A percentile compares a stretch with the other conserved stretches of the same genome.
phyloP scores from a whole-genome alignment of 176 grass and related monocot species.

The Lolium multiflorum region DNA sequence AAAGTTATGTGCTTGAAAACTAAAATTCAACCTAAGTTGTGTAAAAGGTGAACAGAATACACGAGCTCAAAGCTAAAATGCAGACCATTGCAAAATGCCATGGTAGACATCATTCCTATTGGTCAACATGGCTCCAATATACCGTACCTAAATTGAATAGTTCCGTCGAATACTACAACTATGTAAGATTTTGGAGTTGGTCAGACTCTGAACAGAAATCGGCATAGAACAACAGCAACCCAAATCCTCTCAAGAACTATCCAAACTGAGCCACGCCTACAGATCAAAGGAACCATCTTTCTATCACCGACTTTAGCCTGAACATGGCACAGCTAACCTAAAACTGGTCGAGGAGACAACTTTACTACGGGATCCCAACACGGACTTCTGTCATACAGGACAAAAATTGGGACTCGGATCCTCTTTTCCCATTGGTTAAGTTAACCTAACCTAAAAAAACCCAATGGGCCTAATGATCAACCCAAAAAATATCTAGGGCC shows the following conservation, averaged over 20 bases:
- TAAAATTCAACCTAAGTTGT: neutral
- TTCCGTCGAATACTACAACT: neutral
- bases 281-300: neutral
- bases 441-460: no score
- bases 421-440: no score
- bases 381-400: neutral
- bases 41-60: neutral
- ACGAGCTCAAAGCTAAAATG: neutral
- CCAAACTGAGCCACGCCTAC: neutral
- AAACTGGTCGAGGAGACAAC: neutral
- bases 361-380: neutral
- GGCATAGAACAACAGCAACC: neutral
- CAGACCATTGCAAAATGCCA: neutral
- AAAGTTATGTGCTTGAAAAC: neutral
- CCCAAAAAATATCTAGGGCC: no score
- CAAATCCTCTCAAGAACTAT: neutral
- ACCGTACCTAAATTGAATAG: neutral
- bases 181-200: neutral
- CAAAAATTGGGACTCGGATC: no score
- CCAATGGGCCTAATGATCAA: no score
- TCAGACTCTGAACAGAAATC: neutral
- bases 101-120: neutral
- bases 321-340: neutral
- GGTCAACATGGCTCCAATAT: neutral
- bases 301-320: neutral